Conservation (phyloP, 192 early-diverging fungal species). For the Rhizophagus clarus region DNA sequence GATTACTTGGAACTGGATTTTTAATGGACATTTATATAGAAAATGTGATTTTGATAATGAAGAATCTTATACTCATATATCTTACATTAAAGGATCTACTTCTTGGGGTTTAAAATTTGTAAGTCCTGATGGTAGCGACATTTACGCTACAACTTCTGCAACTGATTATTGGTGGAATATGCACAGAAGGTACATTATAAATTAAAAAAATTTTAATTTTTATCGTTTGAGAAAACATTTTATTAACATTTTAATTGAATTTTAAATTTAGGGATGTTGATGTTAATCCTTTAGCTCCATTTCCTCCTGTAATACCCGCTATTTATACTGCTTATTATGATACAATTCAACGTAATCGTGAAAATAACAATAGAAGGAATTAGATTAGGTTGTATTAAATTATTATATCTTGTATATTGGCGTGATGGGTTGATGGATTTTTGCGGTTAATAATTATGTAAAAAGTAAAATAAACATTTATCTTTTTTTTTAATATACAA, state of each 20-base stretch:
- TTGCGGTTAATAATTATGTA: too few species aligned
- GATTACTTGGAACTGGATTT: background rate
- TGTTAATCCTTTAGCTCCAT: background rate
- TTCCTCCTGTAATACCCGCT: background rate
- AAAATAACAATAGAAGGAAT: background rate
- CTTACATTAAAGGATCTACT: background rate
- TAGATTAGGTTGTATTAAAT: too few species aligned
- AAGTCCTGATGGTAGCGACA: background rate
- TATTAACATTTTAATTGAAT: too few species aligned
- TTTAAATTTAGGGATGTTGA: background rate
- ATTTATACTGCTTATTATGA: background rate
- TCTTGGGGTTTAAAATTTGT: background rate
- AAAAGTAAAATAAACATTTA: too few species aligned
- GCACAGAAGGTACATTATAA: background rate
- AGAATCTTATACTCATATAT: background rate
- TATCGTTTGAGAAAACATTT: background rate
- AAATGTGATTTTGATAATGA: background rate
- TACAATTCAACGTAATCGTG: background rate
- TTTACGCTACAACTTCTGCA: background rate
- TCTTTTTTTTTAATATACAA: too few species aligned
- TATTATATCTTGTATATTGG: too few species aligned
- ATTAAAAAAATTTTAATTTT: background rate
- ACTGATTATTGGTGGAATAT: background rate
- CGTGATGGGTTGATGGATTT: too few species aligned
- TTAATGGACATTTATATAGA: background rate